Base-by-base conservation (phyloP, 805 yeast species). In the Candida vaughaniae region DNA sequence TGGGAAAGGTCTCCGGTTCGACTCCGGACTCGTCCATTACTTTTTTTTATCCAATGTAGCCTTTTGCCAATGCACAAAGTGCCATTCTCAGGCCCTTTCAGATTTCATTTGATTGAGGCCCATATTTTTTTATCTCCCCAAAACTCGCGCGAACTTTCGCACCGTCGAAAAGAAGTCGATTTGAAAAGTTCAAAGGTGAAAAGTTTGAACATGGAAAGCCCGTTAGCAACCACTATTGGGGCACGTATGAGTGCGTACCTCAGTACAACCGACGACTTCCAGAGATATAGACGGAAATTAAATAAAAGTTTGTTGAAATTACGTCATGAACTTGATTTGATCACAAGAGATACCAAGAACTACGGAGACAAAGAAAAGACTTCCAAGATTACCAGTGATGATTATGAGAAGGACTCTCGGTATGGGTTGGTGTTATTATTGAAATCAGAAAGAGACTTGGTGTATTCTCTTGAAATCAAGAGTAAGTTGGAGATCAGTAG, bases 381-480 rank as follows among this genome's bases (percentile, higher is more conserved):
- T 4, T 59, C 75, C 23, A 58, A 62, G 20, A 69, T 85, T 18
- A 51, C 69, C 2, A 38, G 61, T 0, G 78, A 69, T 6, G 74
- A 77, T 39, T 81, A 81, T 45, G 69, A 61, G 4, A 43, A 56
- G 15, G 77, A 85, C 48, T 56, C 59, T 9, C 64, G 72, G 43
- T 77, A 64, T 52, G 91, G 82, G 22, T 66, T 71, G 26, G 60
- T 88, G 17, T 58, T 78, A n/a, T 63, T 89, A 16, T 66, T 78
- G 39, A 72, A 74, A n/a, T 80, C 84, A 1, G 98, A 93, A 59
- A 75, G 96, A 53, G 85, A 87, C 48, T 65, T 80, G 53, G 69
- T 87, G 20, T 77, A 73, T 48, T 83, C 90, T 1, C 71, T 78
- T 56, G 89, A 83, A 57, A 68, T 80, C 36, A 75, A 76, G 42